Evolutionary conservation across 106 monocot genomes (phyloP), one percentile per base, ranked within the genome.

Genomic region (Phalaenopsis aphrodite): DNA sequence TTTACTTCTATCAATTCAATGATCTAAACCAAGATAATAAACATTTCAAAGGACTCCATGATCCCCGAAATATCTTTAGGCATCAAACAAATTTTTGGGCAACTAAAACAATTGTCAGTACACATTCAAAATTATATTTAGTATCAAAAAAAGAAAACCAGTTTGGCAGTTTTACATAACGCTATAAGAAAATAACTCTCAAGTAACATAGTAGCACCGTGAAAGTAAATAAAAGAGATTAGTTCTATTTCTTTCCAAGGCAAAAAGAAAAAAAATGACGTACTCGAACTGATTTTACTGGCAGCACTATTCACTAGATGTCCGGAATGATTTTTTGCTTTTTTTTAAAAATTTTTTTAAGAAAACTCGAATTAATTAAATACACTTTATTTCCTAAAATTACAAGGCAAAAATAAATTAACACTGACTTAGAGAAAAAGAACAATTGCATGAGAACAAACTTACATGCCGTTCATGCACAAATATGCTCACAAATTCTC

Each of bases 401-500:
- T 67, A 67, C 4, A 67, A 67, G 10, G 30, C 24, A 67, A 67
- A 36, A 24, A 67, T 36, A 37, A 11, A 5, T 12, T 52, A 24
- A 68, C 36, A 66, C n/a, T 24, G 30, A 23, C 67, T 58, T 58
- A 17, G n/a, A 58, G 6, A 17, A 58, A 58, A 19, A 58, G 6
- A 58, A 5, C 19, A 58, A 19, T 58, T 17, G 16, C 5, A 58
- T 58, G 36, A 24, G 5, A 67, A 37, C 1, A 6, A 79, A 56
- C 12, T 64, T 67, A 95, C 95, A 92, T 98, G 98, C 45, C 85
- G 89, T 56, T 91, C 94, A 87, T 98, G 90, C 11, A 98, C 86
- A 87, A 89, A 98, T 46, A 98, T 82, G 82, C 97, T 98, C 5
- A 98, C 97, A 75, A 98, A 98, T 66, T 98, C 94, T 74, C 97